Conservation (phyloP, 2,329 filamentous ascomycete species). For the Fusarium virguliforme region DNA sequence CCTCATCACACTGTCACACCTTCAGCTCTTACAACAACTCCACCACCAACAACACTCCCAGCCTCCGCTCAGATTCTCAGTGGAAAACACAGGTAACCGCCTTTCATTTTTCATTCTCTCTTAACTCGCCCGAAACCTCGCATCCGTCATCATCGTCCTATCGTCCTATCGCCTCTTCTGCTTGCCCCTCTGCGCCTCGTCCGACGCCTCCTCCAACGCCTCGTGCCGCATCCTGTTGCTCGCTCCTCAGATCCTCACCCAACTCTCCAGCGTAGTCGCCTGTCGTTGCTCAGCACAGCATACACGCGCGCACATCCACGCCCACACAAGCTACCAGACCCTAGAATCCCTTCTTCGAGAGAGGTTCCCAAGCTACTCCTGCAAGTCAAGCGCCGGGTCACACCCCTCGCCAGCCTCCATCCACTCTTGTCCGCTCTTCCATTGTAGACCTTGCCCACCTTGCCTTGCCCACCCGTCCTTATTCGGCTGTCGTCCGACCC, state of each 20-base stretch:
- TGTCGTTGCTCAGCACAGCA: slow-evolving; percentile 43
- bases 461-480: slow-evolving; percentile 47
- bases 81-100: slow-evolving; percentile 26
- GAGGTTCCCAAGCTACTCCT: slow-evolving; percentile 51
- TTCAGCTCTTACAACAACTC: slow-evolving; percentile 47
- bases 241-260: slow-evolving; percentile 22
- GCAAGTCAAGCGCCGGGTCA: slow-evolving; percentile 55
- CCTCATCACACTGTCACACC: slow-evolving; percentile 49
- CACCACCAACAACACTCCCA: slow-evolving; percentile 40
- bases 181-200: slow-evolving; percentile 25
- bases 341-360: slow-evolving; percentile 41
- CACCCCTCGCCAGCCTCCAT: slow-evolving; percentile 51
- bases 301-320: slow-evolving; percentile 38
- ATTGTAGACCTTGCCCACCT: slow-evolving; percentile 42
- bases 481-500: slow-evolving; percentile 49
- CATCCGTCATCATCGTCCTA: neutral
- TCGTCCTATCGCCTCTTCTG: slow-evolving; percentile 23
- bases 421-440: slow-evolving; percentile 48
- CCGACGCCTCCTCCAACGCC: slow-evolving; percentile 25
- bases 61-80: slow-evolving; percentile 32
- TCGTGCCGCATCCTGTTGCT: slow-evolving; percentile 32
- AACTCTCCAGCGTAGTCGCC: slow-evolving; percentile 34
- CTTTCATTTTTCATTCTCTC: neutral
- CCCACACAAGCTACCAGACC: slow-evolving; percentile 32
- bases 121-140: slow-evolving; percentile 17